A percentile compares a stretch with the other conserved stretches of the same genome.
These are phyloP conservation scores for Malus hybrid DNA, from an alignment of 331 rosid species.

Conservation along the genomic window DNA sequence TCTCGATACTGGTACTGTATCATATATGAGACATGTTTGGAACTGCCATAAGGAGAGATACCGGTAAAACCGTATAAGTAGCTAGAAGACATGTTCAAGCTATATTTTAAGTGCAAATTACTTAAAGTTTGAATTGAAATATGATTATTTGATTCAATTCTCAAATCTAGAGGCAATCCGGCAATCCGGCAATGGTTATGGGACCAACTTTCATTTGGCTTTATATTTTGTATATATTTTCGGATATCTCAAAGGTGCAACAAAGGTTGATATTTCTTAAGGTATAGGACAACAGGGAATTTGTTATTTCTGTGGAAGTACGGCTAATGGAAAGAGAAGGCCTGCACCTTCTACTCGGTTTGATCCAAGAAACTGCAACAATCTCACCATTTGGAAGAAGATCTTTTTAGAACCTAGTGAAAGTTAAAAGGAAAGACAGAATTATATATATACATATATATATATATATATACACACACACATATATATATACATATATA, in stretches of 20 bases:
- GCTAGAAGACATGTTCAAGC: background rate
- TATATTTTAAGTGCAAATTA: background rate
- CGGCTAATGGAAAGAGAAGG: constrained; percentile 6
- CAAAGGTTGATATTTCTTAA: constrained; percentile 6
- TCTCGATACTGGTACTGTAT: background rate
- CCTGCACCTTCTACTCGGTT: constrained; percentile 4
- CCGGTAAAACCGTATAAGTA: background rate
- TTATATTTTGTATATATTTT: no score
- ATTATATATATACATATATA: no score
- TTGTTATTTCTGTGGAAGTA: background rate
- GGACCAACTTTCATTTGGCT: background rate
- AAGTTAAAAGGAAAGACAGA: background rate
- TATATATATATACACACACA: no score
- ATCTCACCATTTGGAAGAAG: constrained; percentile 3
- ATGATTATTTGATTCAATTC: background rate
- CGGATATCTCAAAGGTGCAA: background rate
- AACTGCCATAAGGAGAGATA: no score
- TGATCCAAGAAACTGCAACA: constrained; percentile 9
- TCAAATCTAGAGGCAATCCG: constrained; percentile 5
- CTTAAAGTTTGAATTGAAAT: background rate
- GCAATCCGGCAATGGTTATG: constrained; percentile 1
- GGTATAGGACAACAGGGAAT: background rate
- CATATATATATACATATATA: no score
- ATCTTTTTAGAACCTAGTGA: background rate
- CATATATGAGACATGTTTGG: no score